Conservation (phyloP, 2,329 filamentous ascomycete species). For the Sordariomycetes sp. region DNA sequence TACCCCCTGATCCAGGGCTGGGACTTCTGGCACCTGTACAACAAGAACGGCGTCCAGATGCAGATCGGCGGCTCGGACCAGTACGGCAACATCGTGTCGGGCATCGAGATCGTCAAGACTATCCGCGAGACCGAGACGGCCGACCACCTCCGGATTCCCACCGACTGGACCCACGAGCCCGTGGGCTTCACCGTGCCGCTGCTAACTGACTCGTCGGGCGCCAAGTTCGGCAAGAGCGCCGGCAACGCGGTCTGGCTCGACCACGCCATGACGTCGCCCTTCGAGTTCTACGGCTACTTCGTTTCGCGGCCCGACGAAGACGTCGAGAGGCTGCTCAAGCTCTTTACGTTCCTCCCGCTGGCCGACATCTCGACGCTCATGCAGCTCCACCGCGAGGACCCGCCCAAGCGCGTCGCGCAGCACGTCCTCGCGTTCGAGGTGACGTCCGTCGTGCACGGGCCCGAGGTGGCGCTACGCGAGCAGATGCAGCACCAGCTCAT, state of each 20-base stretch:
- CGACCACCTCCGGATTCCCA: constrained; percentile 22
- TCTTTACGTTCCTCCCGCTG: constrained; percentile 80
- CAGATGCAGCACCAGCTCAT: constrained; percentile 38
- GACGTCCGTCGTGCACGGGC: constrained; percentile 65
- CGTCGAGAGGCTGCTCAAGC: constrained; percentile 67
- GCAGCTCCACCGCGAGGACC: constrained; percentile 51
- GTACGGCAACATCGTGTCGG: constrained; percentile 88
- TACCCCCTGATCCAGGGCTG: constrained; percentile 91
- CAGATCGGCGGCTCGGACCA: constrained; percentile 95
- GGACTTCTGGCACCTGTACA: constrained; percentile 89
- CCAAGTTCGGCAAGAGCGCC: constrained; percentile 89
- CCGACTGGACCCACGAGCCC: constrained; percentile 38
- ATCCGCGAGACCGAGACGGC: constrained; percentile 47
- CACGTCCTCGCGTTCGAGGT: constrained; percentile 76
- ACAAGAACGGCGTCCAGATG: constrained; percentile 53
- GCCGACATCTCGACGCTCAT: constrained; percentile 55
- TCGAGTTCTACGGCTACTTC: constrained; percentile 87
- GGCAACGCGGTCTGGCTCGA: constrained; percentile 94
- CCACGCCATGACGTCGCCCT: constrained; percentile 61
- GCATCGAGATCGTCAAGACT: constrained; percentile 72
- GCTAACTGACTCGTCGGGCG: constrained; percentile 70
- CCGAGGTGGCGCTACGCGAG: constrained; percentile 47
- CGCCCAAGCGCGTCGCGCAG: constrained; percentile 64
- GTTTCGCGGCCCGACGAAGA: constrained; percentile 70
- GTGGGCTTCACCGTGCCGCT: constrained; percentile 86